phyloP scores from a whole-genome alignment of 768 basidiomycete genomes.

The Suillus decipiens region DNA sequence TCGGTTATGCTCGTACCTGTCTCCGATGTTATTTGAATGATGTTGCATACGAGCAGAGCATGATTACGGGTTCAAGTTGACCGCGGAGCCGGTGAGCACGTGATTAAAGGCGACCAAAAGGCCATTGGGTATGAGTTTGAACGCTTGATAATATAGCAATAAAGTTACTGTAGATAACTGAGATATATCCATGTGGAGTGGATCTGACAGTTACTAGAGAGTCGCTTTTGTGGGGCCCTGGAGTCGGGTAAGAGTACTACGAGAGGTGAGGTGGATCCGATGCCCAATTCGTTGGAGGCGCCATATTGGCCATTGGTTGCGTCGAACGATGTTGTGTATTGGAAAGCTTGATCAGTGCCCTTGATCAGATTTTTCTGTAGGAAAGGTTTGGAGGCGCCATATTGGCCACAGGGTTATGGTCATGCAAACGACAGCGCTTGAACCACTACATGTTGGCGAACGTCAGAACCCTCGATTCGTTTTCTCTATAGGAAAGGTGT shows the following conservation, averaged over 20 bases:
- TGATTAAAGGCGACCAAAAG: slow-evolving; percentile 3
- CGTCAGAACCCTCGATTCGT: background rate
- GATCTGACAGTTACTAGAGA: background rate
- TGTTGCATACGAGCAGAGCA: background rate
- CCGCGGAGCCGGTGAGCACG: background rate
- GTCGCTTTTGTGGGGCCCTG: background rate
- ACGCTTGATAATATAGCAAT: background rate
- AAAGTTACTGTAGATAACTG: background rate
- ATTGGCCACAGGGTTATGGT: too few relatives aligned
- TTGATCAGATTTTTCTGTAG: background rate
- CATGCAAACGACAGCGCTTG: too few relatives aligned
- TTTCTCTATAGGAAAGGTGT: slow-evolving; percentile 1
- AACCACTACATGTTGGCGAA: background rate
- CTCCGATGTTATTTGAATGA: background rate
- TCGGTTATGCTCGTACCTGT: background rate
- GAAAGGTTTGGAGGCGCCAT: background rate
- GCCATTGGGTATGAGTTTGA: background rate
- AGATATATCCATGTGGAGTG: background rate
- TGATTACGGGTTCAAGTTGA: background rate
- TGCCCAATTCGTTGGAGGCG: background rate
- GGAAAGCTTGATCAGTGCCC: background rate
- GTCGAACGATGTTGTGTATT: background rate
- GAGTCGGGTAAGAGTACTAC: background rate
- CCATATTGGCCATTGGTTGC: background rate
- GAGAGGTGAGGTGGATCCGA: background rate